A percentile compares a stretch with the other conserved stretches of the same genome.
phyloP scores from a whole-genome alignment of 1,284 basidiomycete species.

The Pyrrhoderma noxium region DNA sequence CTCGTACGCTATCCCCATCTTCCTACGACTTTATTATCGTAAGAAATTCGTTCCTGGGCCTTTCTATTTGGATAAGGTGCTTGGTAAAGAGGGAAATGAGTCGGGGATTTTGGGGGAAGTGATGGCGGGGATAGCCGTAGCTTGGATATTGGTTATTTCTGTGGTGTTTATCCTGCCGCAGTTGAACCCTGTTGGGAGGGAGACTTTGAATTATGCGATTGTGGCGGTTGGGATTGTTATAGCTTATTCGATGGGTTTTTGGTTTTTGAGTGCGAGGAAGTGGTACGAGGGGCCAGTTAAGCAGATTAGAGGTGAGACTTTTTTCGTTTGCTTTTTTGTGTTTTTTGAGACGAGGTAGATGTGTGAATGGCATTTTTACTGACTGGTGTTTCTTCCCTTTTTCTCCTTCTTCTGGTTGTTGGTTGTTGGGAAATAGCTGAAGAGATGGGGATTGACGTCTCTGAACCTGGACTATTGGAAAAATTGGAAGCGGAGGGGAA shows the following conservation, averaged over 20 bases:
- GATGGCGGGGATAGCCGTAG: conserved; percentile 43
- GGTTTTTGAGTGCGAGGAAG: conserved; percentile 59
- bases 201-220: conserved; percentile 67
- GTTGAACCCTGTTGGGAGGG: conserved; percentile 57
- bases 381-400: background rate
- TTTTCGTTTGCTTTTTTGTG: background rate
- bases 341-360: no score
- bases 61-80: conserved; percentile 68
- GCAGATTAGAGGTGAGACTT: conserved; percentile 47
- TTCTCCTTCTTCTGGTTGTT: background rate
- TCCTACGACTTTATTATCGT: conserved; percentile 53
- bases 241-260: conserved; percentile 52
- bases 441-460: conserved; percentile 41
- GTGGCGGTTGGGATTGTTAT: conserved; percentile 69
- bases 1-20: conserved; percentile 66
- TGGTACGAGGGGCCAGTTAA: conserved; percentile 65
- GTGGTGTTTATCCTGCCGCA: conserved; percentile 63
- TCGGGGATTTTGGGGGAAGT: conserved; percentile 48
- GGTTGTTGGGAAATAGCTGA: no score
- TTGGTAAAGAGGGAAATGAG: no score
- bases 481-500: conserved; percentile 21
- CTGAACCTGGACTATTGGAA: conserved; percentile 31
- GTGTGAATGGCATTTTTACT: background rate
- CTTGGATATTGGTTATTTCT: conserved; percentile 57
- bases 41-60: conserved; percentile 58